These are phyloP conservation scores for Diaporthe sp. DNA, from an alignment of 2,329 filamentous ascomycete species.

Conservation along the genomic window DNA sequence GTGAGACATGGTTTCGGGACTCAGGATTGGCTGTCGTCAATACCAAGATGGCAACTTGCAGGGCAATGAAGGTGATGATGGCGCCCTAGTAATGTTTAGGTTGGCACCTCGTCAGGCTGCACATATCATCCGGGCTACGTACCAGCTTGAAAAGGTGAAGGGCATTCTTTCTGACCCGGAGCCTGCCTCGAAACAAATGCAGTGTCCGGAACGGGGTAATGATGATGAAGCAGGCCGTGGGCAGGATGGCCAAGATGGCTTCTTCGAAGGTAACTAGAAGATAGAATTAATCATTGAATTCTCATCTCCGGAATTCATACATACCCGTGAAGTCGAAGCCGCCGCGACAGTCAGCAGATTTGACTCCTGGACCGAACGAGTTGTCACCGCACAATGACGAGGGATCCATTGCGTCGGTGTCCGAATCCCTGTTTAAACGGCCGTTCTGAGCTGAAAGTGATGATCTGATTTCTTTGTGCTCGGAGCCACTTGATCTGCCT, in stretches of 20 bases:
- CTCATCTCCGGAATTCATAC: not conserved
- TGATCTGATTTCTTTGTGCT: not conserved
- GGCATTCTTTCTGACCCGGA: constrained; percentile 27
- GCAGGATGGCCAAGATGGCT: constrained; percentile 37
- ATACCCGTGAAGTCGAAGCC: constrained; percentile 41
- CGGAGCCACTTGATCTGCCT: not conserved
- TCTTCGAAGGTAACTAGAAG: constrained; percentile 40
- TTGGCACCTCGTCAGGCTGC: accelerated
- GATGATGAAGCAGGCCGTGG: constrained; percentile 37
- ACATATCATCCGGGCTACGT: not conserved
- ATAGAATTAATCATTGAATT: not conserved
- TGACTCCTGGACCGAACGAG: constrained; percentile 39
- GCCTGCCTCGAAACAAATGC: constrained; percentile 23
- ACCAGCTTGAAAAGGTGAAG: constrained; percentile 36
- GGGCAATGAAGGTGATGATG: not conserved
- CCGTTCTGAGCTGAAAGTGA: no score
- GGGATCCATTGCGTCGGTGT: not conserved
- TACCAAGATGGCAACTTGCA: constrained; percentile 15
- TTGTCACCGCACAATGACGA: constrained; percentile 35
- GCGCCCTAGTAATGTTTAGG: constrained; percentile 5
- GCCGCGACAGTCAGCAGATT: constrained; percentile 36
- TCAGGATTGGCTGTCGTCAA: not conserved
- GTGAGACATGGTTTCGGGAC: constrained; percentile 33
- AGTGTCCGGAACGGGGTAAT: constrained; percentile 28
- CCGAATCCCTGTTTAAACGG: no score